phyloP scores from a whole-genome alignment of 1,284 basidiomycete genomes.

The Phlebopus sp. region DNA sequence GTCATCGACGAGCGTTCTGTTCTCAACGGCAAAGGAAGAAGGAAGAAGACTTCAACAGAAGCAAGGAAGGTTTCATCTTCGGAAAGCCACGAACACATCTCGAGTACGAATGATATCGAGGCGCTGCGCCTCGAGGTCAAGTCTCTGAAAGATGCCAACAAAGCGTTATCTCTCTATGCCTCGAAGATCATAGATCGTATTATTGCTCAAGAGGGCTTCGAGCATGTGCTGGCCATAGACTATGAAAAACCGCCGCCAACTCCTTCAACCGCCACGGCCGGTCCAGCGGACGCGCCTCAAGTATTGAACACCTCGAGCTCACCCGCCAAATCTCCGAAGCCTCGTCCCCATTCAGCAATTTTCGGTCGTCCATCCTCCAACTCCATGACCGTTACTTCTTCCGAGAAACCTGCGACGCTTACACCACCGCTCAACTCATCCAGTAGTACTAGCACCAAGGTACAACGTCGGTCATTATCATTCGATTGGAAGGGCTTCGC shows the following conservation, averaged over 20 bases:
- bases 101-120: slow-evolving; percentile 56
- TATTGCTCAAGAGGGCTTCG: slow-evolving; percentile 90
- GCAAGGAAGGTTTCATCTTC: slow-evolving; percentile 39
- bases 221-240: slow-evolving; percentile 88
- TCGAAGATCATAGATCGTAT: slow-evolving; percentile 97
- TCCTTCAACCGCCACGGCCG: slow-evolving; percentile 33
- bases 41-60: slow-evolving; percentile 48
- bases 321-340: slow-evolving; percentile 35
- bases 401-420: slow-evolving; percentile 34
- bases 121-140: slow-evolving; percentile 80
- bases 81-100: slow-evolving; percentile 43
- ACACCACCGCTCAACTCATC: slow-evolving; percentile 36
- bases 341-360: slow-evolving; percentile 59
- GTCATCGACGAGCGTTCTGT: slow-evolving; percentile 49
- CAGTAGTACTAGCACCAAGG: slow-evolving; percentile 36
- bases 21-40: slow-evolving; percentile 43
- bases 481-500: slow-evolving; percentile 79
- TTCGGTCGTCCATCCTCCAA: slow-evolving; percentile 46
- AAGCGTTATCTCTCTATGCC: slow-evolving; percentile 89
- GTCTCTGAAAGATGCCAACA: slow-evolving; percentile 90
- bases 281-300: slow-evolving; percentile 31
- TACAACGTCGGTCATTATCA: slow-evolving; percentile 71
- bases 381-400: slow-evolving; percentile 31
- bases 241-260: slow-evolving; percentile 59
- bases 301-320: slow-evolving; percentile 16